Evolutionary conservation across 768 basidiomycete genomes (phyloP).

Genomic region (Suillus alpinus): DNA sequence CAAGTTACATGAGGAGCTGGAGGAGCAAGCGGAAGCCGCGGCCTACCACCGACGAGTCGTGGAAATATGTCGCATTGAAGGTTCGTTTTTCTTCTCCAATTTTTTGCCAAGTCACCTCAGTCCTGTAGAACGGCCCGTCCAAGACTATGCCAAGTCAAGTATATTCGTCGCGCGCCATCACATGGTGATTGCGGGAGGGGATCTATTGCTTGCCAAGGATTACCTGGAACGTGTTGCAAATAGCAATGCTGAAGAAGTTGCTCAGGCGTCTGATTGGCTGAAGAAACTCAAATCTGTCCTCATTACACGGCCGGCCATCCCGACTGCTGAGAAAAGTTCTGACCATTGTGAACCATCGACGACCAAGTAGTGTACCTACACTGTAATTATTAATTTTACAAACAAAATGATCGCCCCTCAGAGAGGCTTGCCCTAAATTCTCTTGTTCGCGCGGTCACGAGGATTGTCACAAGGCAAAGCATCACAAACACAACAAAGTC

Average conservation of each 20-base stretch:
- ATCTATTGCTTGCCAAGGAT: constrained; percentile 67
- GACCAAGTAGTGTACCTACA: constrained; percentile 2
- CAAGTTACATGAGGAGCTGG: constrained; percentile 61
- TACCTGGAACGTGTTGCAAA: constrained; percentile 71
- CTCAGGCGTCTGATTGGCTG: constrained; percentile 67
- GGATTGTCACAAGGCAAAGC: constrained; percentile 34
- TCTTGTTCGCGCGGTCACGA: constrained; percentile 38
- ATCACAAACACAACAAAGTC: constrained; percentile 36
- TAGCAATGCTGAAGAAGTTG: constrained; percentile 83
- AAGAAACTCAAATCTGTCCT: constrained; percentile 48
- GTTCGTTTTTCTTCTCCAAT: constrained; percentile 32
- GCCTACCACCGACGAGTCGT: constrained; percentile 81
- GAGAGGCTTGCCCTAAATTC: constrained; percentile 30
- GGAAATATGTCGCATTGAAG: constrained; percentile 53
- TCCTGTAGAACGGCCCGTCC: constrained; percentile 58
- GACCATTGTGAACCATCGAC: background rate
- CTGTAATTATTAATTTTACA: background rate
- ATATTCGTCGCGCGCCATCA: constrained; percentile 83
- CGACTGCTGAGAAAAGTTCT: background rate
- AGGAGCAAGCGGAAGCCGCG: constrained; percentile 66
- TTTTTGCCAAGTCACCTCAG: constrained; percentile 14
- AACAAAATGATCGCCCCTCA: background rate
- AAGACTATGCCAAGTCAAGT: constrained; percentile 82
- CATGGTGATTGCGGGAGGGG: constrained; percentile 56
- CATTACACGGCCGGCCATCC: constrained; percentile 15